These are phyloP conservation scores for Ceratobasidium sp. DNA, from an alignment of 1,284 basidiomycete species.

Conservation along the genomic window DNA sequence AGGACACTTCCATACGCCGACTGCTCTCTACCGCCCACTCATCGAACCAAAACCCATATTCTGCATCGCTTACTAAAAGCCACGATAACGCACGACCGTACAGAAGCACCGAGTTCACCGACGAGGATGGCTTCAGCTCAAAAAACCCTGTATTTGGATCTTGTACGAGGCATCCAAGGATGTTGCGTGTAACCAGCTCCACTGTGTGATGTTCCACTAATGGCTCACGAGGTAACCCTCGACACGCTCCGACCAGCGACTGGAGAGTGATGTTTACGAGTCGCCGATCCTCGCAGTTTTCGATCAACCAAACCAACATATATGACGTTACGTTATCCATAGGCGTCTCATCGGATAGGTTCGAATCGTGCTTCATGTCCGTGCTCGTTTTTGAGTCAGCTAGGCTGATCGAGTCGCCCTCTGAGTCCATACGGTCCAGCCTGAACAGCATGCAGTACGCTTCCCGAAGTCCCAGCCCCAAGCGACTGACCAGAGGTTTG, in stretches of 20 bases:
- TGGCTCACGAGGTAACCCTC: neutral
- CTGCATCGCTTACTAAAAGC: neutral
- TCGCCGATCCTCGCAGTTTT: neutral
- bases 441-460: too few relatives aligned
- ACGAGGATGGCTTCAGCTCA: neutral
- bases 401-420: too few relatives aligned
- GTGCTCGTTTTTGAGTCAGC: neutral
- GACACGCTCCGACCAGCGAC: conserved; percentile 3
- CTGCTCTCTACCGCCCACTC: neutral
- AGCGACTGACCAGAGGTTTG: too few relatives aligned
- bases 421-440: too few relatives aligned
- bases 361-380: too few relatives aligned
- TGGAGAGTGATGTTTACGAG: conserved; percentile 7
- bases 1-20: too few relatives aligned
- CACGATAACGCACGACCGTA: neutral
- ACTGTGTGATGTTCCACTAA: neutral
- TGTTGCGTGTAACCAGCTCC: neutral
- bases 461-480: too few relatives aligned
- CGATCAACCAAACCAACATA: neutral
- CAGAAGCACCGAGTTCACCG: neutral
- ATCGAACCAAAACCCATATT: neutral
- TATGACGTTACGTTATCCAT: conserved; percentile 1
- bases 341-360: neutral
- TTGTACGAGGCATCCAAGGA: neutral
- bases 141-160: neutral